phyloP scores from a whole-genome alignment of 2,329 filamentous ascomycete genomes.

The Aureobasidium sp. region DNA sequence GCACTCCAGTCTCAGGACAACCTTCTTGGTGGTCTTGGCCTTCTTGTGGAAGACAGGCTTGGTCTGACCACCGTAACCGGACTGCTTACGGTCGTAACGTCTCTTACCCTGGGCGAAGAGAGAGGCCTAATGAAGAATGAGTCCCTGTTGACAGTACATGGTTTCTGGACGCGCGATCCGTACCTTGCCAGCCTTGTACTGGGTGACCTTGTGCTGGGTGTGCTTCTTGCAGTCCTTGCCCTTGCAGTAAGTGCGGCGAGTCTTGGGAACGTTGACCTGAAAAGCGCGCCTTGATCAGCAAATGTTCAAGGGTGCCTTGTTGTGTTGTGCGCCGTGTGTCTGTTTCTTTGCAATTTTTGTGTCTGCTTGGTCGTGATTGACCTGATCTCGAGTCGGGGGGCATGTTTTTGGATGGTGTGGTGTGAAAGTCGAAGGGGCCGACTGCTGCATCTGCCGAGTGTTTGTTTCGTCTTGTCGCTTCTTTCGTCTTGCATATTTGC shows the following conservation, averaged over 20 bases:
- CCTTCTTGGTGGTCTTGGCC: slow-evolving; percentile 99
- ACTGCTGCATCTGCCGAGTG: background rate
- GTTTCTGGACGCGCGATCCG: slow-evolving; percentile 17
- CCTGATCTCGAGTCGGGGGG: background rate
- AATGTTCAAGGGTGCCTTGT: background rate
- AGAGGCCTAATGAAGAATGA: slow-evolving; percentile 51
- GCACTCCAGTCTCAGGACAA: slow-evolving; percentile 97
- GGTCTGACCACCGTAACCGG: slow-evolving; percentile 99
- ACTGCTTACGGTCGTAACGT: slow-evolving; percentile 99
- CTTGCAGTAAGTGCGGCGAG: slow-evolving; percentile 96
- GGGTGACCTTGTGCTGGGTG: slow-evolving; percentile 83
- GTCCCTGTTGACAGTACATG: background rate
- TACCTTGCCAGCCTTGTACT: slow-evolving; percentile 96
- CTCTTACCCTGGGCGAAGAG: slow-evolving; percentile 98
- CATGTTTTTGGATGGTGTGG: too few relatives aligned
- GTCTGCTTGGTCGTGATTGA: background rate
- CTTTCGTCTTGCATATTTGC: background rate
- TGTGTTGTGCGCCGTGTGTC: slow-evolving; percentile 1
- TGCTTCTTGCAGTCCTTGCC: slow-evolving; percentile 76
- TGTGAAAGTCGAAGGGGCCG: too few relatives aligned
- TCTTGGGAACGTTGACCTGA: slow-evolving; percentile 97
- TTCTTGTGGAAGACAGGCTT: slow-evolving; percentile 99
- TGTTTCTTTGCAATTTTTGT: background rate
- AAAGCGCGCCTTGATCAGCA: slow-evolving; percentile 8
- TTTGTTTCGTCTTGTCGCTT: background rate